These are phyloP conservation scores for Immersiporthe knoxdaviesiana DNA, from an alignment of 2,329 filamentous ascomycete genomes.

Conservation along the genomic window DNA sequence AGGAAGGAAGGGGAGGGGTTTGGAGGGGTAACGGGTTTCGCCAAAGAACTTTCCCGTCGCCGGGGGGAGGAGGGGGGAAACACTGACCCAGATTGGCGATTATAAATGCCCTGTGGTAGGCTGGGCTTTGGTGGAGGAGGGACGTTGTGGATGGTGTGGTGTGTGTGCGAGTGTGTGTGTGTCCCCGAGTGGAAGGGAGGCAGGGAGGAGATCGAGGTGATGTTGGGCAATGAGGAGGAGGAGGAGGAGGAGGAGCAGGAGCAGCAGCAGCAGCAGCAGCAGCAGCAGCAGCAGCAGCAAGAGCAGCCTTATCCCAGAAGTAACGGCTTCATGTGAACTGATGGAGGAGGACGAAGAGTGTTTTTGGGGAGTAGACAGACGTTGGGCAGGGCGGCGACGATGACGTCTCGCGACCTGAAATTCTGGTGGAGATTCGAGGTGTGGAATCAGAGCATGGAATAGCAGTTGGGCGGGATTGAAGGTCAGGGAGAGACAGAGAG, in stretches of 20 bases:
- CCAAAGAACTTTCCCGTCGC: not conserved
- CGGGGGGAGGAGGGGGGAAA: not conserved
- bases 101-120: not conserved
- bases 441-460: not conserved
- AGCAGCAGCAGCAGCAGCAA: too few relatives aligned
- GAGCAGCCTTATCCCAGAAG: slow-evolving; percentile 26
- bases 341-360: not conserved
- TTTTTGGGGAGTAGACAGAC: not conserved
- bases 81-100: slow-evolving; percentile 26
- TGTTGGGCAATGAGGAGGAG: slow-evolving; percentile 4
- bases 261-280: not conserved
- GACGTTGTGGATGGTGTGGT: not conserved
- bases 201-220: slow-evolving; percentile 4
- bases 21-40: not conserved
- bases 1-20: too few relatives aligned
- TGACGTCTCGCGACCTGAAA: slow-evolving; percentile 15
- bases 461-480: not conserved
- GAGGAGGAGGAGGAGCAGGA: too few relatives aligned
- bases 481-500: not conserved
- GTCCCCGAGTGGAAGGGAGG: not conserved
- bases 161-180: slow-evolving; percentile 6
- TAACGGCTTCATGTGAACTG: slow-evolving; percentile 26
- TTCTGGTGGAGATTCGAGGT: slow-evolving; percentile 23
- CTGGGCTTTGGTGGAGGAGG: not conserved
- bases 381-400: slow-evolving; percentile 8